These are phyloP conservation scores for Chloris gayana DNA, from an alignment of 176 grass and related monocot species.

Conservation along the genomic window DNA sequence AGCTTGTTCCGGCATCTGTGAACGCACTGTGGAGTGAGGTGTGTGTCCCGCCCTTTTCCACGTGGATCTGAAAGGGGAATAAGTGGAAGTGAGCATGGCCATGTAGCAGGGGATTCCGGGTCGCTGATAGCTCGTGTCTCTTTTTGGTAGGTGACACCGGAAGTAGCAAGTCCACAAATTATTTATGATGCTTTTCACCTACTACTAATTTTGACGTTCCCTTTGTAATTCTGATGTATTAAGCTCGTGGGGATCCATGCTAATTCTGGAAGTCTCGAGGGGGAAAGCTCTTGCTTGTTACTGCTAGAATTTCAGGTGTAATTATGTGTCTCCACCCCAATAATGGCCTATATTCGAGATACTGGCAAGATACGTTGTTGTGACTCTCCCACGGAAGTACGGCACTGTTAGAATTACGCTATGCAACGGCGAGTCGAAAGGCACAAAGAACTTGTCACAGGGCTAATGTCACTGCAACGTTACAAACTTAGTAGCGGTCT, in stretches of 20 bases:
- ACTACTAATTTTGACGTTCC: neutral
- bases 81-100: constrained; percentile 42
- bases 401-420: too few species aligned
- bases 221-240: neutral
- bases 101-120: constrained; percentile 30
- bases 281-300: too few species aligned
- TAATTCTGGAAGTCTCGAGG: constrained; percentile 5
- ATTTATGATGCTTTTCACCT: neutral
- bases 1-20: neutral
- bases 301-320: too few species aligned
- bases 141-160: constrained; percentile 34
- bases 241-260: neutral
- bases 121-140: constrained; percentile 4
- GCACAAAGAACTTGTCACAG: too few species aligned
- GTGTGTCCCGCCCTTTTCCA: constrained; percentile 28
- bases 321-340: too few species aligned
- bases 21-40: constrained; percentile 6
- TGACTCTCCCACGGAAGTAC: too few species aligned
- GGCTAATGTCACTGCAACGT: too few species aligned
- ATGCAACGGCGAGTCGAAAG: too few species aligned
- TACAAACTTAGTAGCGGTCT: too few species aligned
- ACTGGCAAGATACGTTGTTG: too few species aligned
- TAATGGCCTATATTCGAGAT: neutral
- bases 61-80: constrained; percentile 13
- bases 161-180: constrained; percentile 20